Conservation (phyloP, 495 filamentous ascomycete species). For the Penicillium lividum region DNA sequence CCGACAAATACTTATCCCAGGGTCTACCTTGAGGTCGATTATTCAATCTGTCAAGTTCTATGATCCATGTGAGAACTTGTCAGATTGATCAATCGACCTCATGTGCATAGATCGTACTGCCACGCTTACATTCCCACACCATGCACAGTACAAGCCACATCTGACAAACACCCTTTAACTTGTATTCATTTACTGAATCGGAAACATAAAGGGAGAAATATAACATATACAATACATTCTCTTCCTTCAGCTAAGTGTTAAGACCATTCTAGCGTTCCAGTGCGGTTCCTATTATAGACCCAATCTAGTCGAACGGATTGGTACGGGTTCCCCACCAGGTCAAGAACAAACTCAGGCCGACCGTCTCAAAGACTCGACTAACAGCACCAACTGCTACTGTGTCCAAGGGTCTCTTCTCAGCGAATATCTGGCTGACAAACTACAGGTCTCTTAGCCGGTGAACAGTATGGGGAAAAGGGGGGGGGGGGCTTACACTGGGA, state of each 20-base stretch:
- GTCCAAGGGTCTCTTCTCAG: conserved; percentile 89
- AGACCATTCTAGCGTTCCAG: not conserved
- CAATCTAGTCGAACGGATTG: conserved; percentile 69
- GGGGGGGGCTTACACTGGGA: conserved; percentile 69
- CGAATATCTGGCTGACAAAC: conserved; percentile 83
- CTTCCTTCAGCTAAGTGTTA: not conserved
- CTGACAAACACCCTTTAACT: not conserved
- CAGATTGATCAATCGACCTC: too few relatives aligned
- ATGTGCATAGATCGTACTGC: too few relatives aligned
- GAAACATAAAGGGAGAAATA: not conserved
- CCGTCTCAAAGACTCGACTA: conserved; percentile 85
- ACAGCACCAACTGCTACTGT: conserved; percentile 82
- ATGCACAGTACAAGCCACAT: too few relatives aligned
- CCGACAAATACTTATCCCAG: not conserved
- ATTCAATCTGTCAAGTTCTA: too few relatives aligned
- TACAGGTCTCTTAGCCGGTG: conserved; percentile 29
- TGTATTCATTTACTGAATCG: not conserved
- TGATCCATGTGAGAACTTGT: too few relatives aligned
- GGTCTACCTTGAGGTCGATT: not conserved
- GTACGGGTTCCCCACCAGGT: conserved; percentile 97
- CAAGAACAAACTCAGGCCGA: conserved; percentile 86
- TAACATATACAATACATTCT: not conserved
- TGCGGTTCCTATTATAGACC: not conserved
- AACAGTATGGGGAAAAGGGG: not conserved
- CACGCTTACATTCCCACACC: too few relatives aligned